Percentiles rank a stretch among this genome's conserved stretches.
These are phyloP conservation scores for Eutrema japonicum DNA, from an alignment of 345 rosid genomes.

Conservation along the genomic window DNA sequence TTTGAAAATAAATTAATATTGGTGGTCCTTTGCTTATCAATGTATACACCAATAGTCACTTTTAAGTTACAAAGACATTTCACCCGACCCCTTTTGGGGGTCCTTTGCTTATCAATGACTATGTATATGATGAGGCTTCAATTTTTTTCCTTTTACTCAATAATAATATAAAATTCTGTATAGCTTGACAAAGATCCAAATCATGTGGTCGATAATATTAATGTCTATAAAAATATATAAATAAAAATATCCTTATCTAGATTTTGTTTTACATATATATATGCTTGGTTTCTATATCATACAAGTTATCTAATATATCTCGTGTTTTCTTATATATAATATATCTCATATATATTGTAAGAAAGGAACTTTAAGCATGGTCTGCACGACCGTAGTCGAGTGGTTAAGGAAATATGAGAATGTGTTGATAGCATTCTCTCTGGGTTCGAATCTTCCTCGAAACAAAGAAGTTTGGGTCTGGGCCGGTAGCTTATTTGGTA, in stretches of 20 bases:
- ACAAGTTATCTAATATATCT: background rate
- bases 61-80: slow-evolving; percentile 45
- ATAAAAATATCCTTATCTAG: background rate
- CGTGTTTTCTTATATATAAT: background rate
- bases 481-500: no score
- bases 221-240: background rate
- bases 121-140: slow-evolving; percentile 25
- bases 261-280: background rate
- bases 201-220: slow-evolving; percentile 28
- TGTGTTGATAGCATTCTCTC: no score
- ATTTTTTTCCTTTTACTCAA: slow-evolving; percentile 10
- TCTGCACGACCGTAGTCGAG: no score
- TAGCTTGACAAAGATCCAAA: slow-evolving; percentile 27
- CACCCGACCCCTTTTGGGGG: slow-evolving; percentile 35
- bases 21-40: slow-evolving; percentile 39
- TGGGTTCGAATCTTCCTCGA: no score
- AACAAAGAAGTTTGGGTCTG: no score
- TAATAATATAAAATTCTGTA: slow-evolving; percentile 19
- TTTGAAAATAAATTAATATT: background rate
- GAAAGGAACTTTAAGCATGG: no score
- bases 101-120: slow-evolving; percentile 38
- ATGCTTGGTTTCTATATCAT: background rate
- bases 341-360: no score
- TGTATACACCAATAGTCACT: slow-evolving; percentile 38
- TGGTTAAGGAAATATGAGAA: no score